Percentiles rank a stretch among this genome's conserved stretches.
Evolutionary conservation across 768 basidiomycete species (phyloP).

Genomic region (Leccinum pellstonianum): DNA sequence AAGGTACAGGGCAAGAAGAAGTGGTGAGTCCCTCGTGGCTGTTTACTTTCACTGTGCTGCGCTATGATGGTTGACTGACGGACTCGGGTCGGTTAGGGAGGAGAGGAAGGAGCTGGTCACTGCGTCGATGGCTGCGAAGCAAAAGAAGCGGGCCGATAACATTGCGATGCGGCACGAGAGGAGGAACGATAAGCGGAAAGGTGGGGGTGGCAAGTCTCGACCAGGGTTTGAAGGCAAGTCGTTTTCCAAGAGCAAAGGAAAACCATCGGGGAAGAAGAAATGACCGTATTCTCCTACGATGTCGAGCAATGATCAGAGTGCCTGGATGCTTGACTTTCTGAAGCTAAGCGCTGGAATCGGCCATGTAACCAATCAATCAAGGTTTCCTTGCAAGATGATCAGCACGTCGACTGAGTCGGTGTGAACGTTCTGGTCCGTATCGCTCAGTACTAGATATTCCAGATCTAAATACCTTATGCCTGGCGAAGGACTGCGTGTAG

Average conservation of each 20-base stretch:
- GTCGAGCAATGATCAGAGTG: neutral
- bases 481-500: too few relatives aligned
- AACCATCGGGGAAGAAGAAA: slow-evolving; percentile 22
- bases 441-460: too few relatives aligned
- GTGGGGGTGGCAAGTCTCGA: slow-evolving; percentile 39
- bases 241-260: slow-evolving; percentile 57
- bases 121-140: slow-evolving; percentile 75
- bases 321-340: neutral
- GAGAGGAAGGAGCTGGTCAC: slow-evolving; percentile 80
- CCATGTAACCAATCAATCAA: too few relatives aligned
- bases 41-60: neutral
- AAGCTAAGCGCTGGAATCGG: too few relatives aligned
- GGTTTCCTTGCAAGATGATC: too few relatives aligned
- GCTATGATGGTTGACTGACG: neutral
- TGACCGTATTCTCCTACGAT: slow-evolving; percentile 1
- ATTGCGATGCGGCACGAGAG: slow-evolving; percentile 84
- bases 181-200: slow-evolving; percentile 59
- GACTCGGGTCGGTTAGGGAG: slow-evolving; percentile 51
- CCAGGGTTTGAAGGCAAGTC: too few relatives aligned
- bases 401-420: too few relatives aligned
- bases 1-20: slow-evolving; percentile 80
- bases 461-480: too few relatives aligned
- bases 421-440: too few relatives aligned
- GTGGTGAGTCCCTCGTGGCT: slow-evolving; percentile 54
- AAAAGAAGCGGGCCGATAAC: slow-evolving; percentile 91